Evolutionary conservation across 495 filamentous ascomycete species (phyloP).

Genomic region (Podospora appendiculata): DNA sequence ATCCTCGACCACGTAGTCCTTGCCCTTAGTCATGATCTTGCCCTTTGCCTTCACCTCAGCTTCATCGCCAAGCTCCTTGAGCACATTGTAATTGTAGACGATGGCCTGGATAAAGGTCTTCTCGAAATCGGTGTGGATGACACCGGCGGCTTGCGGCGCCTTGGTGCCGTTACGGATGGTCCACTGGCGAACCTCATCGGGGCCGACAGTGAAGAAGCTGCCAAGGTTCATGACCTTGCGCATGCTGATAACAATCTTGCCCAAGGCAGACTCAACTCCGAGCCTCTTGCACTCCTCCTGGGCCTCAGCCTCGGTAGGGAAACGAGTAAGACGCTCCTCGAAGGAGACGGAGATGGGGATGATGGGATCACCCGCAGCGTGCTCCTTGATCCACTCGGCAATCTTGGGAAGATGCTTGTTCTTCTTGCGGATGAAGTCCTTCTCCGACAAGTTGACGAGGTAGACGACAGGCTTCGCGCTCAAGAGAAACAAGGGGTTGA

Average conservation of each 20-base stretch:
- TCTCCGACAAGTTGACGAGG: conserved; percentile 94
- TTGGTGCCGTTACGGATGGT: conserved; percentile 95
- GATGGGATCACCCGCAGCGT: conserved; percentile 80
- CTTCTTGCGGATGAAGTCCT: conserved; percentile 97
- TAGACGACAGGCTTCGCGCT: conserved; percentile 97
- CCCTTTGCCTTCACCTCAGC: conserved; percentile 81
- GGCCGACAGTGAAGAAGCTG: conserved; percentile 95
- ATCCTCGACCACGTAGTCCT: conserved; percentile 85
- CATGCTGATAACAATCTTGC: conserved; percentile 94
- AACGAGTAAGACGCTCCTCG: conserved; percentile 80
- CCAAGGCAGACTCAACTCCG: conserved; percentile 78
- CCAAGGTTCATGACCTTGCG: conserved; percentile 79
- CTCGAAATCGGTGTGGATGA: conserved; percentile 98
- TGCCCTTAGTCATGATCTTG: conserved; percentile 97
- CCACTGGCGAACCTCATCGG: conserved; percentile 98
- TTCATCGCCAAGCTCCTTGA: conserved; percentile 87
- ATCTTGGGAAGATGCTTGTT: conserved; percentile 97
- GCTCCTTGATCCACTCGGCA: conserved; percentile 84
- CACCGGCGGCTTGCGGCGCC: conserved; percentile 92
- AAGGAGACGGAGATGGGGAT: conserved; percentile 88
- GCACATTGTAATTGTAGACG: conserved; percentile 73
- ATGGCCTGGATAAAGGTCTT: conserved; percentile 99
- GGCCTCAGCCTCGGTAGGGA: conserved; percentile 70
- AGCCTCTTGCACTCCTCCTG: conserved; percentile 84
- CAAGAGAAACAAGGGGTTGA: conserved; percentile 93